Base-by-base conservation (phyloP, 1,284 basidiomycete species). In the Apiotrichum porosum region DNA sequence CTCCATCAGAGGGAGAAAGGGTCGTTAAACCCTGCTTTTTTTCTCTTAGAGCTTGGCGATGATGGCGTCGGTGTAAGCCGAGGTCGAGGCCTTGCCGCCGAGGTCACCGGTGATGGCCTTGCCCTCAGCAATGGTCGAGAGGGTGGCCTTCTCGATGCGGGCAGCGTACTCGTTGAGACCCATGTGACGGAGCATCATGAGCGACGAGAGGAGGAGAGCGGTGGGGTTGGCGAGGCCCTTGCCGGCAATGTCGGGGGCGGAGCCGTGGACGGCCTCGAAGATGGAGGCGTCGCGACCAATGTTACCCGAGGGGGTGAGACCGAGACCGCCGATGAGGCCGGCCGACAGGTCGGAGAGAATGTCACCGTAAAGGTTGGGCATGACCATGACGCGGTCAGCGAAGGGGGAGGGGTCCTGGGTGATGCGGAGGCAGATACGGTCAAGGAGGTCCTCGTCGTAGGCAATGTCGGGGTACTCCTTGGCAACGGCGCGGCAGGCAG, bases 111-210 rank as follows among this genome's bases (percentile, higher is more conserved):
- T 97, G 71, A 94, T 93, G 41, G 79, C 73, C 78, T 88, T 90
- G 65, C 93, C 92, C 77, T 95, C 91, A 30, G 91, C 88, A 65
- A 97, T 94, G 40, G 91, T 95, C 51, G 80, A 73, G 57, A 97
- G 81, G 38, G 87, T 83, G 52, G 95, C 95, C 73, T 83, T 84
- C 78, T 97, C 92, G 64, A 99, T 98, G 75, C 83, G 87, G 67
- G 81, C 78, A 30, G 94, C 95, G 69, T 90, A 80, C 55, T 86
- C 82, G 69, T 81, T 81, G 59, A 98, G 77, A 69, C 84, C 84
- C 95, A 99, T 97, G 80, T 97, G 93, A 76, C 88, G 82, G 64
- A 95, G 74, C 91, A 97, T 97, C 94, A 97, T 97, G 63, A 97
- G 78, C 48, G 89, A 92, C 54, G 89, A 93, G 60, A 98, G 77